Conservation (phyloP, 345 rosid species). For the Eucalyptus curtisii region DNA sequence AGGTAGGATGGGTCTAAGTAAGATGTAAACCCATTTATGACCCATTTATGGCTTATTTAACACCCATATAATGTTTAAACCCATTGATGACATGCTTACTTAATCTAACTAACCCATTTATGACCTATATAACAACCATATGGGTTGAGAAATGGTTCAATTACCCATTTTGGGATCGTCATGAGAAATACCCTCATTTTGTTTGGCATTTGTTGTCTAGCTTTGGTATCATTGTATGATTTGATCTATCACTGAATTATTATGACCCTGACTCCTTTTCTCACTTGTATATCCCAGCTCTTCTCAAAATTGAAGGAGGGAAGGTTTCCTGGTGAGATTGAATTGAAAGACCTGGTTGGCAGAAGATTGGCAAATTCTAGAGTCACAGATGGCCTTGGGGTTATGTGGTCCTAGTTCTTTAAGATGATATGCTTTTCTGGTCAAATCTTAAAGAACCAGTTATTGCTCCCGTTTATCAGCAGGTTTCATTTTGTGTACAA, state of each 20-base stretch:
- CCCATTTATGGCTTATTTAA: background rate
- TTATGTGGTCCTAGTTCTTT: background rate
- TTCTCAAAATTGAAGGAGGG: conserved; percentile 75
- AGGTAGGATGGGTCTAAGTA: background rate
- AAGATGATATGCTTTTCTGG: background rate
- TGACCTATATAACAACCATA: background rate
- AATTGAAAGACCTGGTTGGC: conserved; percentile 56
- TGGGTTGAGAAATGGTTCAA: background rate
- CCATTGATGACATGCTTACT: background rate
- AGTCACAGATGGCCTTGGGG: conserved; percentile 9
- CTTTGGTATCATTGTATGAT: background rate
- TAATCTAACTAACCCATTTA: background rate
- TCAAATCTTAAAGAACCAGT: background rate
- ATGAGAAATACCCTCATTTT: background rate
- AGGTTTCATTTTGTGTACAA: background rate
- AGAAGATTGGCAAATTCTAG: conserved; percentile 27
- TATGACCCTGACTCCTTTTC: background rate
- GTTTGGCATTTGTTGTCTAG: background rate
- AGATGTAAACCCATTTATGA: no score
- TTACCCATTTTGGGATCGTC: background rate
- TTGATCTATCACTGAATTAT: background rate
- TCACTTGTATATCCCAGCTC: conserved; percentile 27
- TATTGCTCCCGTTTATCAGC: background rate
- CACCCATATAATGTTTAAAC: background rate
- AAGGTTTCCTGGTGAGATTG: conserved; percentile 85